These are phyloP conservation scores for Eucalyptus pauciflora DNA, from an alignment of 345 rosid species.

Conservation along the genomic window DNA sequence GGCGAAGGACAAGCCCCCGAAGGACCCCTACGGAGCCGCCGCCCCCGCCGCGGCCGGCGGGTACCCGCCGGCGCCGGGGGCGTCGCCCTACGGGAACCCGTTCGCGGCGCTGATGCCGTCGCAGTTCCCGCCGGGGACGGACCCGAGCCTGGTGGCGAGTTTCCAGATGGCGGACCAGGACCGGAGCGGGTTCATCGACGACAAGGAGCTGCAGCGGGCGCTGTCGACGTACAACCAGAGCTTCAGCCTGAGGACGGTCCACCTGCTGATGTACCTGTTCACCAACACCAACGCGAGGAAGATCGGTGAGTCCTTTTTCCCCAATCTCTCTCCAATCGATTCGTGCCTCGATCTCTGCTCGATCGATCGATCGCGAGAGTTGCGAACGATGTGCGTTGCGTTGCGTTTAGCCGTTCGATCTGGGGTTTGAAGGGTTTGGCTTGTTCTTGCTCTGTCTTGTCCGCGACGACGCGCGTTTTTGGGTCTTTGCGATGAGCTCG, in stretches of 20 bases:
- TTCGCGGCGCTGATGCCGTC: slow-evolving; percentile 69
- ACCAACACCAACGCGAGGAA: slow-evolving; percentile 60
- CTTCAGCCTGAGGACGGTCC: slow-evolving; percentile 87
- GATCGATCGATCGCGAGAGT: background rate
- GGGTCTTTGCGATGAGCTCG: background rate
- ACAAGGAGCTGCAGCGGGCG: slow-evolving; percentile 81
- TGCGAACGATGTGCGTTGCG: background rate
- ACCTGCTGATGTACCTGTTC: slow-evolving; percentile 76
- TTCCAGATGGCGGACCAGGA: slow-evolving; percentile 83
- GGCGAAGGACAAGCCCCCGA: slow-evolving; percentile 47
- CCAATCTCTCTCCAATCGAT: background rate
- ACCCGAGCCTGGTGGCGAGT: slow-evolving; percentile 67
- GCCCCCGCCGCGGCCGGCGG: background rate
- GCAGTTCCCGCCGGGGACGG: slow-evolving; percentile 80
- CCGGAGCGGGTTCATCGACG: slow-evolving; percentile 82
- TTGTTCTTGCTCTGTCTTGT: background rate
- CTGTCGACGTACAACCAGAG: slow-evolving; percentile 69
- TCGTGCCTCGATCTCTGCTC: background rate
- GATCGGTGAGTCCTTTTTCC: slow-evolving; percentile 38
- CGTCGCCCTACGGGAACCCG: slow-evolving; percentile 37
- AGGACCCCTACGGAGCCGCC: slow-evolving; percentile 25
- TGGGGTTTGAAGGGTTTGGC: background rate
- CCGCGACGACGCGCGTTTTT: background rate
- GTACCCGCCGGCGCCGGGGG: slow-evolving; percentile 7
- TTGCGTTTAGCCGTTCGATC: background rate